Conservation (phyloP, 306 rosid species). For the Castanopsis chinensis region DNA sequence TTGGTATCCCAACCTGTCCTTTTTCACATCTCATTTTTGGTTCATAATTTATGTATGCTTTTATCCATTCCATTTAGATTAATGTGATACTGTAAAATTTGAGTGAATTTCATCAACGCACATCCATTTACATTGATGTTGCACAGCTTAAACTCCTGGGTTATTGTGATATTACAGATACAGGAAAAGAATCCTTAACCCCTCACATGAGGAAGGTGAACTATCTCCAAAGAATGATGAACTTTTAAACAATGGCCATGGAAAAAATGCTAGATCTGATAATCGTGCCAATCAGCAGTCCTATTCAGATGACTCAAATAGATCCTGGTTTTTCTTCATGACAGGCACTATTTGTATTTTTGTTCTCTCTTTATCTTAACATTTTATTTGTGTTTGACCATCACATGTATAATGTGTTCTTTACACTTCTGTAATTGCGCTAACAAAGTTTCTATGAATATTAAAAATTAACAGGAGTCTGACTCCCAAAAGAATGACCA, state of each 20-base stretch:
- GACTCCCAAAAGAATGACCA: slow-evolving; percentile 33
- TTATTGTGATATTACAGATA: slow-evolving; percentile 45
- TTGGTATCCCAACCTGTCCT: neutral
- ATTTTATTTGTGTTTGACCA: slow-evolving; percentile 6
- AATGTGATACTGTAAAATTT: neutral
- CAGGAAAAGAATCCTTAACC: slow-evolving; percentile 39
- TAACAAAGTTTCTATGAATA: slow-evolving; percentile 17
- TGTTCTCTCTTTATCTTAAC: neutral
- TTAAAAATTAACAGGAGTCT: slow-evolving; percentile 49
- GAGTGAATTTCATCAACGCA: slow-evolving; percentile 6
- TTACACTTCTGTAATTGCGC: slow-evolving; percentile 18
- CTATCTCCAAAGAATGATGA: slow-evolving; percentile 65
- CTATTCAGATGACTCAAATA: slow-evolving; percentile 53
- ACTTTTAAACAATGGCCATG: slow-evolving; percentile 51
- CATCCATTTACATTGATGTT: slow-evolving; percentile 13
- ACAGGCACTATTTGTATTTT: slow-evolving; percentile 11
- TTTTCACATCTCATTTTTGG: neutral
- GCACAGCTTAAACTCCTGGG: slow-evolving; percentile 21
- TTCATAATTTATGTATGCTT: neutral
- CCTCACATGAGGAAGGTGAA: slow-evolving; percentile 80
- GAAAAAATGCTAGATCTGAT: slow-evolving; percentile 41
- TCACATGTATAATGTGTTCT: neutral
- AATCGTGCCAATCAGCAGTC: slow-evolving; percentile 42
- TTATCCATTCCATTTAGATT: neutral
- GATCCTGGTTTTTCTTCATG: slow-evolving; percentile 56